Conservation (phyloP, 352 stramenopile species). For the Phytophthora fragariaefolia region DNA sequence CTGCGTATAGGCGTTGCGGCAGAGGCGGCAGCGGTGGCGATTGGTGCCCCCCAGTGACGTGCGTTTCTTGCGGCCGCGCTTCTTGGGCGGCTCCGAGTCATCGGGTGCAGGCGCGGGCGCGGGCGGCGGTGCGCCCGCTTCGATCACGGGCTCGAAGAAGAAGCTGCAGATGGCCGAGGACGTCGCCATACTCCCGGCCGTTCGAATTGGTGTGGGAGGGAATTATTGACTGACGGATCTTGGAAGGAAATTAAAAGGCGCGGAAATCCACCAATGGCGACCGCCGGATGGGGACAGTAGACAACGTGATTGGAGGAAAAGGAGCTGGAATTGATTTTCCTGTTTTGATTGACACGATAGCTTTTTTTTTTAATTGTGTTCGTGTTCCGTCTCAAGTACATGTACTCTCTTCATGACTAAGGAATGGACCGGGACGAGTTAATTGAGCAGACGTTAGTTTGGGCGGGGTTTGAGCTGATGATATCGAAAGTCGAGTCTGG, state of each 20-base stretch:
- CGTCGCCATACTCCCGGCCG: conserved; percentile 15
- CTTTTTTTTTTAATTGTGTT: too few relatives aligned
- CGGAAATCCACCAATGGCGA: too few relatives aligned
- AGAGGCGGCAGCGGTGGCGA: conserved; percentile 44
- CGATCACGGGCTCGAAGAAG: conserved; percentile 48
- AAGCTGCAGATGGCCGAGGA: conserved; percentile 41
- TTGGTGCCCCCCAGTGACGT: conserved; percentile 25
- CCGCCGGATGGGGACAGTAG: too few relatives aligned
- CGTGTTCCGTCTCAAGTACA: too few relatives aligned
- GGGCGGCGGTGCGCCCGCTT: conserved; percentile 1
- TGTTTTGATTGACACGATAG: too few relatives aligned
- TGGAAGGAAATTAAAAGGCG: conserved; percentile 1
- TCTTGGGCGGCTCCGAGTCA: conserved; percentile 7
- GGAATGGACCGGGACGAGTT: too few relatives aligned
- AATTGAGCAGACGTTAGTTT: too few relatives aligned
- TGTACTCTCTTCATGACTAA: too few relatives aligned
- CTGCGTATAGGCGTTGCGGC: conserved; percentile 42
- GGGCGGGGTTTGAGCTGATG: too few relatives aligned
- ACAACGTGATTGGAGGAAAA: too few relatives aligned
- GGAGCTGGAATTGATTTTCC: too few relatives aligned
- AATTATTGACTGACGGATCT: conserved; percentile 1
- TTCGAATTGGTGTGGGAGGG: conserved; percentile 15
- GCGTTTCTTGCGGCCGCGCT: conserved; percentile 32
- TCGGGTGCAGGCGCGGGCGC: neutral
- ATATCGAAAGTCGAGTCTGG: too few relatives aligned